Evolutionary conservation across 768 basidiomycete species (phyloP).

Genomic region (Termitomyces sp.): DNA sequence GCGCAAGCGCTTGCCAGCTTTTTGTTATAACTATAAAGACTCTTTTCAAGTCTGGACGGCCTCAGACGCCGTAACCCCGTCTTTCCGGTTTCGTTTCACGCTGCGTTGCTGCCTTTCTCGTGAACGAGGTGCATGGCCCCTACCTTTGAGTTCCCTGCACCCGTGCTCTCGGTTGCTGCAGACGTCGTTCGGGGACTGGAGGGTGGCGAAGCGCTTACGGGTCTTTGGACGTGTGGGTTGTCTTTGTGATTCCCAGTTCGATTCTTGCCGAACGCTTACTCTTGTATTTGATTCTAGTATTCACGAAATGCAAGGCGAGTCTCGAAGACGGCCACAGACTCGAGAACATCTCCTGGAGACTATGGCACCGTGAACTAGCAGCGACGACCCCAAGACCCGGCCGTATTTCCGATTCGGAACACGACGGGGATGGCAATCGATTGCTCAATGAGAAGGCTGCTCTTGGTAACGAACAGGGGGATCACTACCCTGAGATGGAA

Average conservation of each 20-base stretch:
- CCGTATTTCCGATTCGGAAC: slow-evolving; percentile 16
- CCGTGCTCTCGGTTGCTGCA: slow-evolving; percentile 61
- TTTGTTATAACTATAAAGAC: not conserved
- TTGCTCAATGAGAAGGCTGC: slow-evolving; percentile 14
- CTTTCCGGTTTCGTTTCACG: slow-evolving; percentile 5
- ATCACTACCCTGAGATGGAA: not conserved
- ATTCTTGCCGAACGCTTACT: not conserved
- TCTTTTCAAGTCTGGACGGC: not conserved
- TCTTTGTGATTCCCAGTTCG: not conserved
- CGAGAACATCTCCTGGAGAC: slow-evolving; percentile 86
- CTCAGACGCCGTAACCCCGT: slow-evolving; percentile 12
- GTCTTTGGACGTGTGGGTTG: slow-evolving; percentile 65
- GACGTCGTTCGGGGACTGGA: slow-evolving; percentile 69
- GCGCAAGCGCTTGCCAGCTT: not conserved
- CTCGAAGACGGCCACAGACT: slow-evolving; percentile 77
- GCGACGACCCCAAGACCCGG: not conserved
- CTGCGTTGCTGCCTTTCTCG: slow-evolving; percentile 2
- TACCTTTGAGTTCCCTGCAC: slow-evolving; percentile 46
- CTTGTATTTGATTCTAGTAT: slow-evolving; percentile 61
- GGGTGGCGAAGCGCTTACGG: slow-evolving; percentile 60
- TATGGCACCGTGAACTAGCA: slow-evolving; percentile 71
- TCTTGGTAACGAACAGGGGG: not conserved
- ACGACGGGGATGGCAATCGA: slow-evolving; percentile 5
- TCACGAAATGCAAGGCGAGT: slow-evolving; percentile 78
- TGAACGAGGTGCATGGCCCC: slow-evolving; percentile 11